phyloP scores from a whole-genome alignment of 345 rosid genomes.

The Gossypium ekmanianum region DNA sequence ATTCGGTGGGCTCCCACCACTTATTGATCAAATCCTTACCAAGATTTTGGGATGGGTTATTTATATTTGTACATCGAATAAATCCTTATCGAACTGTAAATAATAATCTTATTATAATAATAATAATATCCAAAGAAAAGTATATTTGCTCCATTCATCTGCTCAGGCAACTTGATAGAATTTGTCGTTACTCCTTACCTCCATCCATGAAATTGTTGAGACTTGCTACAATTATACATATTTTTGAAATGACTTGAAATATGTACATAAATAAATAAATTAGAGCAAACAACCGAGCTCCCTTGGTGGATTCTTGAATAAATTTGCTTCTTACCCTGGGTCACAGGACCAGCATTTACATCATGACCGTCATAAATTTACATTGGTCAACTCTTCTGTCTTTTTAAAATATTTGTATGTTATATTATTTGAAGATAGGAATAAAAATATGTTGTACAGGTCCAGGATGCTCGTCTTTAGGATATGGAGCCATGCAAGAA shows the following conservation, averaged over 20 bases:
- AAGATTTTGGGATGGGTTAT: background rate
- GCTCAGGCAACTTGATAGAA: background rate
- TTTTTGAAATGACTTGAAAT: too few species aligned
- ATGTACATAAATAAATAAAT: background rate
- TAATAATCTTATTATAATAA: too few species aligned
- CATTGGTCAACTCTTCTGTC: too few species aligned
- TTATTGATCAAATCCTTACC: background rate
- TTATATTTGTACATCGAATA: background rate
- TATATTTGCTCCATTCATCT: background rate
- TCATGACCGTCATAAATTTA: background rate
- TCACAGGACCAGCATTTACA: background rate
- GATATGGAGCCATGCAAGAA: constrained; percentile 52
- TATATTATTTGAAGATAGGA: background rate
- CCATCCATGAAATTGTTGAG: background rate
- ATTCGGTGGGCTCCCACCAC: background rate
- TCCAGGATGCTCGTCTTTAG: constrained; percentile 55
- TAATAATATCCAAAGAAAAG: too few species aligned
- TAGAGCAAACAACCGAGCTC: background rate
- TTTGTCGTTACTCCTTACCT: background rate
- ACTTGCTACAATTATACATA: background rate
- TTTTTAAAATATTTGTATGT: background rate
- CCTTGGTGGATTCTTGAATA: background rate
- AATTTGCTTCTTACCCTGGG: background rate
- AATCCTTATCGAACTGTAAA: background rate
- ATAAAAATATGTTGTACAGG: constrained; percentile 25